phyloP scores from a whole-genome alignment of 23 red algal species.

The Gracilariopsis chorda region DNA sequence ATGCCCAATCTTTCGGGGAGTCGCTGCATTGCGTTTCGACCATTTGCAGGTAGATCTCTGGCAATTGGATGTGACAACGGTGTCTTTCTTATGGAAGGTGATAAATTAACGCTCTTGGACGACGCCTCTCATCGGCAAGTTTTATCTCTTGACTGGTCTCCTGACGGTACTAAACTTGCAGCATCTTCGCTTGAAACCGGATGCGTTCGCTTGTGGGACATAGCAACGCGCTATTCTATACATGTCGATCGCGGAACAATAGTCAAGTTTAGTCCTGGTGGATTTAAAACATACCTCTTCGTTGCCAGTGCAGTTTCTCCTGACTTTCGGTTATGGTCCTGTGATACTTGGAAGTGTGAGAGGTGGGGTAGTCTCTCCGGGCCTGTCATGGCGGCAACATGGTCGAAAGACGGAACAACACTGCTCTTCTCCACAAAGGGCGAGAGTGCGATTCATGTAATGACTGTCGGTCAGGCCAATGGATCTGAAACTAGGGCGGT shows the following conservation, averaged over 20 bases:
- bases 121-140: constrained; percentile 8
- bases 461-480: neutral
- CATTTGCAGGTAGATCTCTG: constrained; percentile 39
- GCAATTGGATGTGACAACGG: constrained; percentile 43
- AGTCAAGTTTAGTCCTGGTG: constrained; percentile 30
- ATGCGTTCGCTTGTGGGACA: constrained; percentile 40
- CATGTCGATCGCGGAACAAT: constrained; percentile 27
- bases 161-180: constrained; percentile 44
- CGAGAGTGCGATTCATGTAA: constrained; percentile 51
- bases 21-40: constrained; percentile 47
- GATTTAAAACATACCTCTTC: neutral
- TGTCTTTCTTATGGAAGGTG: constrained; percentile 8
- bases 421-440: constrained; percentile 41
- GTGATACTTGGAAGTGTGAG: constrained; percentile 39
- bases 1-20: neutral
- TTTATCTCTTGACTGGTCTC: constrained; percentile 54
- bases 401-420: constrained; percentile 30
- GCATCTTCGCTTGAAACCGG: neutral
- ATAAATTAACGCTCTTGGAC: neutral
- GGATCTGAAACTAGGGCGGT: constrained; percentile 27
- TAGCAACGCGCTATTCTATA: constrained; percentile 17
- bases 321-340: constrained; percentile 28
- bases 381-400: constrained; percentile 24
- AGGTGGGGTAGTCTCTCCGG: constrained; percentile 52
- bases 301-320: neutral